phyloP scores from a whole-genome alignment of 192 early-diverging fungal species.

The Mortierella hygrophila region DNA sequence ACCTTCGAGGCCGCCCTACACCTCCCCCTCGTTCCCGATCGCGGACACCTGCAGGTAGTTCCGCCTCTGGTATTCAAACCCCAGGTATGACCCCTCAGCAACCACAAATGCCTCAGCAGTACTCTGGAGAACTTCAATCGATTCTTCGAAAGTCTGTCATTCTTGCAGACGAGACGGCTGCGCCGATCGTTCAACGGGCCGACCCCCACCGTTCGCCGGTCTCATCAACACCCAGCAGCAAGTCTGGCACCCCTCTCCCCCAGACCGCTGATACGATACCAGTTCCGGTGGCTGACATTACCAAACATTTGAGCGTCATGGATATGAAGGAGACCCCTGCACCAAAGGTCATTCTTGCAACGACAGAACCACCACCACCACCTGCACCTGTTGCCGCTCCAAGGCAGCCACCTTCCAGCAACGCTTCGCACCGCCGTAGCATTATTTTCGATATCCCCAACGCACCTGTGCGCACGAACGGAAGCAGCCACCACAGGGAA shows the following conservation, averaged over 20 bases:
- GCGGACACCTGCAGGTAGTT: conserved; percentile 43
- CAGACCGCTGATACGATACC: conserved; percentile 47
- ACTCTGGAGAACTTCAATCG: conserved; percentile 43
- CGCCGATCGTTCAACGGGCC: not conserved
- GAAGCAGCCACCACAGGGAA: not conserved
- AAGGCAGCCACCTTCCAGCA: conserved; percentile 11
- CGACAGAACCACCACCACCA: conserved; percentile 7
- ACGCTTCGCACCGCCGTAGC: conserved; percentile 32
- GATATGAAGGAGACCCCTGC: conserved; percentile 23
- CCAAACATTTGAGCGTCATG: conserved; percentile 43
- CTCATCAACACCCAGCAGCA: conserved; percentile 47
- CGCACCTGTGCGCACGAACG: conserved; percentile 18
- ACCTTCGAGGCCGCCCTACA: conserved; percentile 33
- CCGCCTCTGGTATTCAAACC: not conserved
- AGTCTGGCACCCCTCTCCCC: conserved; percentile 41
- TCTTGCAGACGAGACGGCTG: not conserved
- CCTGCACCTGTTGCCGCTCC: not conserved
- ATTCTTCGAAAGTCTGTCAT: conserved; percentile 49
- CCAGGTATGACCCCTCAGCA: conserved; percentile 28
- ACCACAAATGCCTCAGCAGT: conserved; percentile 42
- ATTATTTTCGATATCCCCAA: conserved; percentile 41
- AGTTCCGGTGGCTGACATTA: conserved; percentile 36
- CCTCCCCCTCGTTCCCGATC: conserved; percentile 46
- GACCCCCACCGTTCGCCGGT: conserved; percentile 27
- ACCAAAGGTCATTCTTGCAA: conserved; percentile 14